Conservation (phyloP, 192 early-diverging fungal genomes). For the Backusella tarrabulga region DNA sequence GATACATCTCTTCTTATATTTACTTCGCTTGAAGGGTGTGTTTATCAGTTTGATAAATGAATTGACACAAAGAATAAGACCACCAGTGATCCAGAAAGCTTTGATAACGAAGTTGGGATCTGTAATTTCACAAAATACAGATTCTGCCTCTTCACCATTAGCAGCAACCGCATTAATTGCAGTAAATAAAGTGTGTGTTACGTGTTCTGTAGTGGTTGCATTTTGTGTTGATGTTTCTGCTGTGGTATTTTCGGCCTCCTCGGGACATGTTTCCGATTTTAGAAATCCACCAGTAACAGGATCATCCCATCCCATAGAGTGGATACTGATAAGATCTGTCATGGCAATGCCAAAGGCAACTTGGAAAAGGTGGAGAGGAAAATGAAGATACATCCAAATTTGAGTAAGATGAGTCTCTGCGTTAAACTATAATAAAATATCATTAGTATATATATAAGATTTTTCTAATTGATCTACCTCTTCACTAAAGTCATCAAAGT, state of each 20-base stretch:
- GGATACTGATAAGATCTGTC: constrained; percentile 40
- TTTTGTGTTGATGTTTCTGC: background rate
- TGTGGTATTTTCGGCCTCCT: background rate
- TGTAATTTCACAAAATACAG: background rate
- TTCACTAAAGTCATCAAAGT: constrained; percentile 50
- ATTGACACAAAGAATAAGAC: constrained; percentile 32
- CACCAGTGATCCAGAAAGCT: constrained; percentile 29
- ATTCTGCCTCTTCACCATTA: background rate
- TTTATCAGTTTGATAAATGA: constrained; percentile 36
- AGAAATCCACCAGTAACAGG: background rate
- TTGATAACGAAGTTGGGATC: constrained; percentile 26
- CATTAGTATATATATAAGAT: background rate
- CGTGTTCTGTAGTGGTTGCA: background rate
- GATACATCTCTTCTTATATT: background rate
- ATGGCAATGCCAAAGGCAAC: constrained; percentile 47
- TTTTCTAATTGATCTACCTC: constrained; percentile 27
- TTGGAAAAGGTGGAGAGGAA: constrained; percentile 48
- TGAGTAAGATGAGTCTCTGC: constrained; percentile 22
- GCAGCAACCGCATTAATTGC: background rate
- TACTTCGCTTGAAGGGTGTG: constrained; percentile 16
- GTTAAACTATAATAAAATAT: background rate
- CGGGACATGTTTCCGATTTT: background rate
- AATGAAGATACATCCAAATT: constrained; percentile 49
- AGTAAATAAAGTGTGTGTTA: background rate
- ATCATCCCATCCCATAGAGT: constrained; percentile 14